Conservation (phyloP, 2,329 filamentous ascomycete genomes). For the Paraconiothyrium sp. region DNA sequence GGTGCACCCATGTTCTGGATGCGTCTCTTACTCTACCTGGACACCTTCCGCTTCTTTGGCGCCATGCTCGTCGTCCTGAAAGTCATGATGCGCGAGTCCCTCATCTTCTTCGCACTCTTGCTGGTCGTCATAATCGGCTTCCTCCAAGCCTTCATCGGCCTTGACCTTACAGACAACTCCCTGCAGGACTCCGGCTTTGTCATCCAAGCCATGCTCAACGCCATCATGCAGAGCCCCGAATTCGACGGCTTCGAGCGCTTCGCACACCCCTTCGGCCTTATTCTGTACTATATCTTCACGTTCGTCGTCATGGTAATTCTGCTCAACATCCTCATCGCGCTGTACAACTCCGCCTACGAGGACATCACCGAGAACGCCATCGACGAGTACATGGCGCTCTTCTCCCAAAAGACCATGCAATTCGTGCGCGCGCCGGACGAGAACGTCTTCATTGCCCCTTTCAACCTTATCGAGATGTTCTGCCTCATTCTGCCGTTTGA, state of each 20-base stretch:
- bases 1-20: constrained; percentile 97
- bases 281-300: constrained; percentile 97
- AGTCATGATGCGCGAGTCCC: constrained; percentile 70
- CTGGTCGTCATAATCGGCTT: constrained; percentile 86
- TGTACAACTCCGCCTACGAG: constrained; percentile 96
- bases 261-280: constrained; percentile 89
- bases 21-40: constrained; percentile 88
- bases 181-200: constrained; percentile 73
- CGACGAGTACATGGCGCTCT: constrained; percentile 94
- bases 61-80: constrained; percentile 98
- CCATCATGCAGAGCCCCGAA: constrained; percentile 90
- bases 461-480: constrained; percentile 92
- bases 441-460: constrained; percentile 95
- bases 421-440: constrained; percentile 97
- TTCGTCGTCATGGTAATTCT: constrained; percentile 97
- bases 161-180: constrained; percentile 82
- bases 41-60: constrained; percentile 94
- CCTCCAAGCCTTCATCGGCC: constrained; percentile 90
- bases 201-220: constrained; percentile 84
- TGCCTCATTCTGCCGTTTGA: constrained; percentile 82
- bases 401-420: constrained; percentile 93
- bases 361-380: constrained; percentile 92
- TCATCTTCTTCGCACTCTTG: constrained; percentile 95
- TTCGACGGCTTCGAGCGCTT: constrained; percentile 91
- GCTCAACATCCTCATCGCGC: constrained; percentile 93